Evolutionary conservation across 306 rosid species (phyloP), one percentile per base, ranked within the genome.

Genomic region (Trifolium subterraneum): DNA sequence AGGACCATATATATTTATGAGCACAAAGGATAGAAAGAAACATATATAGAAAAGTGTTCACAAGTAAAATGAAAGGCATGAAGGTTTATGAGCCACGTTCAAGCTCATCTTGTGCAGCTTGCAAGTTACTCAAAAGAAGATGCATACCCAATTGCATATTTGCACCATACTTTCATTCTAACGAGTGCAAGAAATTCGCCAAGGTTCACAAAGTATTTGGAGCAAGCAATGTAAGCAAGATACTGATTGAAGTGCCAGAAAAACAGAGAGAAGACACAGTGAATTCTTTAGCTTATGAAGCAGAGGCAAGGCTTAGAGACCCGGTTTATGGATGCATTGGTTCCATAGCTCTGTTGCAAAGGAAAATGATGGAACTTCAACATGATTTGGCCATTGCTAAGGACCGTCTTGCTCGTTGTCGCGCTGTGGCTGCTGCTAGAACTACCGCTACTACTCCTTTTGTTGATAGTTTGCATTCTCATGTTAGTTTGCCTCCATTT

Each of bases 301-400:
- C 96, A 0, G 97, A 94, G 41, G 97, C 86, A 0, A 75, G 98
- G 87, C 93, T 94, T 2, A 78, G 73, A 18, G 97, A 94, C 77
- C 98, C 97, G 0, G 98, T 94, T 65, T 91, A 91, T 59, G 97
- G 98, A 27, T 91, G 97, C 96, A 94, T 94, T 79, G 98, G 98
- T 2, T 86, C 95, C 82, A 91, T 93, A 52, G 87, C 93, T 12
- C 18, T 85, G 51, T 64, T 94, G 80, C 95, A 94, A 63, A 82
- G 82, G 44, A 88, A 87, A 85, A 88, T 88, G 96, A 69, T 74
- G 3, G 84, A 94, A 78, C 94, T 94, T 35, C 96, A 91, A 33
- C 91, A 86, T 23, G 98, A 94, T 41, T 72, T 90, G 10, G 91
- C 92, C 18, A n/a, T 91, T 38, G 97, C 97, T 3, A 87, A 84